Evolutionary conservation across 2,329 filamentous ascomycete genomes (phyloP).

Genomic region (Rhinocladiella similis): DNA sequence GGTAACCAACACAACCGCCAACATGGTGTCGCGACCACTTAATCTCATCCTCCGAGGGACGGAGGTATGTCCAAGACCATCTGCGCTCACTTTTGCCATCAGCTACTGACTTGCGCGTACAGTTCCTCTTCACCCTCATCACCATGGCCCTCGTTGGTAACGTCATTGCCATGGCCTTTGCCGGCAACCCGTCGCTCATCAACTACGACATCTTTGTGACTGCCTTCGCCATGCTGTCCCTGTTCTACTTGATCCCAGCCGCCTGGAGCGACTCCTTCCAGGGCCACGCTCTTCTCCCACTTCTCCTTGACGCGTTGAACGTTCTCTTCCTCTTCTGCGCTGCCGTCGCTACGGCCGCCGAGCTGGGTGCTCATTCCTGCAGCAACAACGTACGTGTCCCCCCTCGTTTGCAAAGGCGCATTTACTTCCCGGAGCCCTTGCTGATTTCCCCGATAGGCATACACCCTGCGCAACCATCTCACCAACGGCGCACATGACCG

Average conservation of each 20-base stretch:
- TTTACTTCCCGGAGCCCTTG: too few relatives aligned
- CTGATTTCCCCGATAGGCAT: slow-evolving; percentile 33
- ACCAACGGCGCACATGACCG: slow-evolving; percentile 43
- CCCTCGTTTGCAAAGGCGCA: slow-evolving; percentile 7
- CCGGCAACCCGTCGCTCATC: slow-evolving; percentile 59
- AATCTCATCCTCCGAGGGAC: slow-evolving; percentile 43
- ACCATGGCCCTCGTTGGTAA: slow-evolving; percentile 63
- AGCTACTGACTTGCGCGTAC: slow-evolving; percentile 11
- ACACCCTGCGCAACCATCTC: slow-evolving; percentile 45
- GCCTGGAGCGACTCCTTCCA: slow-evolving; percentile 42
- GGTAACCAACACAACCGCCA: slow-evolving; percentile 15
- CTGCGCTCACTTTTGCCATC: background rate
- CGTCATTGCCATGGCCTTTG: slow-evolving; percentile 56
- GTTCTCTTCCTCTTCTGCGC: slow-evolving; percentile 49
- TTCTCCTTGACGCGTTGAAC: slow-evolving; percentile 49
- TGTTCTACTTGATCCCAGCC: slow-evolving; percentile 50
- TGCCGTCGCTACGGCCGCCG: slow-evolving; percentile 50
- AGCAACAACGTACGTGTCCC: slow-evolving; percentile 42
- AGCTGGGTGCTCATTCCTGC: slow-evolving; percentile 47
- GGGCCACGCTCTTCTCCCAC: slow-evolving; percentile 44
- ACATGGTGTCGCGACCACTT: slow-evolving; percentile 43
- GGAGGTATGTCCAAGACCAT: slow-evolving; percentile 36
- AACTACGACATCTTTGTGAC: slow-evolving; percentile 54
- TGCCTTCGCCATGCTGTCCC: slow-evolving; percentile 49
- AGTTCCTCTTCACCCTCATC: slow-evolving; percentile 62